These are phyloP conservation scores for Penicillium longicatenatum DNA, from an alignment of 495 filamentous ascomycete genomes.

Conservation along the genomic window DNA sequence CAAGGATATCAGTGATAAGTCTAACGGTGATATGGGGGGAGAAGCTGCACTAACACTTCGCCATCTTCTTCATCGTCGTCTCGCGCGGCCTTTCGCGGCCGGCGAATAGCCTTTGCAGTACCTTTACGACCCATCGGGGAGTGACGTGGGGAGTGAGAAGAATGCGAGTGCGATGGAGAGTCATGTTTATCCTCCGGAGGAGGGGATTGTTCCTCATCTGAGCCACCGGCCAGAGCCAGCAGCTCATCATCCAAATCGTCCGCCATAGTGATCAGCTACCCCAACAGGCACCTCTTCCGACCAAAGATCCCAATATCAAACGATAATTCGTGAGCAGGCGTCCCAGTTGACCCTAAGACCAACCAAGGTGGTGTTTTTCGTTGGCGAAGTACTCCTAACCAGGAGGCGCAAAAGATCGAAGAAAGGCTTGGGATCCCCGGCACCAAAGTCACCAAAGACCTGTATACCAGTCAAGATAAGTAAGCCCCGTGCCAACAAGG, in stretches of 20 bases:
- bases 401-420: constrained; percentile 21
- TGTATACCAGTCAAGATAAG: not conserved
- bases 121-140: constrained; percentile 48
- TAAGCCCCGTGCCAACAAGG: not conserved
- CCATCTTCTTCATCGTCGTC: constrained; percentile 79
- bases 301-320: not conserved
- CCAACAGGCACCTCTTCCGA: constrained; percentile 1
- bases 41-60: constrained; percentile 73
- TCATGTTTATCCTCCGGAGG: constrained; percentile 34
- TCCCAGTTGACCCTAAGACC: not conserved
- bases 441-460: constrained; percentile 2
- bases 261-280: constrained; percentile 43
- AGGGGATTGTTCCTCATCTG: constrained; percentile 56
- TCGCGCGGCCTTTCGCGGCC: constrained; percentile 45
- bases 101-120: constrained; percentile 45
- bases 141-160: constrained; percentile 37
- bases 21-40: not conserved
- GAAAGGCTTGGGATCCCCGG: constrained; percentile 1
- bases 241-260: constrained; percentile 86
- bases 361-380: not conserved
- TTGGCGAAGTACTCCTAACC: constrained; percentile 9
- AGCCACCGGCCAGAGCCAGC: constrained; percentile 78
- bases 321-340: not conserved
- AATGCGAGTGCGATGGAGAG: constrained; percentile 40
- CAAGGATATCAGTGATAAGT: constrained; percentile 4